Evolutionary conservation across 768 basidiomycete species (phyloP), one percentile per base, ranked within the genome.

Genomic region (Sutorius australiensis): DNA sequence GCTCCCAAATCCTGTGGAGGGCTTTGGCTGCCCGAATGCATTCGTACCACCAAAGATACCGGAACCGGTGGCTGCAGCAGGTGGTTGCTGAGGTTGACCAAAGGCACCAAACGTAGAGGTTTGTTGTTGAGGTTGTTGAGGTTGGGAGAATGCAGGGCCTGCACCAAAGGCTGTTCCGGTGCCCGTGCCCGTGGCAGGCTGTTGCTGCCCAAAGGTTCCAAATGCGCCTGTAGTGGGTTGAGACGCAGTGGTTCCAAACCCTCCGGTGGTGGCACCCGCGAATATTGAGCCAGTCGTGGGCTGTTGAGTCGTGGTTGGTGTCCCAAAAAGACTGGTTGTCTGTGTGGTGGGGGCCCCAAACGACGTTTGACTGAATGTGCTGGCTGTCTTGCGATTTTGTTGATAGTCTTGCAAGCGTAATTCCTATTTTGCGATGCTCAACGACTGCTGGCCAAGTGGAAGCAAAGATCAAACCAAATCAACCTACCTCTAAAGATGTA

Each of bases 341-440:
- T 70, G 68, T 4, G 68, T n/a, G 17, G 60, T 19, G 17, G 67
- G 57, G n/a, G 60, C 55, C 28, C 53, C 59, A 40, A 62, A 69
- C 10, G 68, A 58, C 10, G 79, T 61, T 68, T 77, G 77, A 19
- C 80, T 80, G 67, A 89, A 92, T 40, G 79, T 77, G 52, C 73
- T 71, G 11, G 83, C 85, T 12, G 84, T 83, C 71, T 91, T 91
- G 16, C 88, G 80, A 46, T 80, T 81, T 64, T 88, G 86, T 21
- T 75, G 68, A 55, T 91, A 90, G 64, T 91, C 89, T 80, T 90
- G 87, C 21, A 80, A 50, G 42, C 87, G 83, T 34, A 90, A 67
- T 77, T 91, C 89, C 87, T 89, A 55, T 24, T 49, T 38, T 12
- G 4, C 51, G 49, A 31, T 14, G 39, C 5, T 57, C 31, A 59